These are phyloP conservation scores for Backusella australiensis DNA, from an alignment of 192 early-diverging fungal genomes.

Conservation along the genomic window DNA sequence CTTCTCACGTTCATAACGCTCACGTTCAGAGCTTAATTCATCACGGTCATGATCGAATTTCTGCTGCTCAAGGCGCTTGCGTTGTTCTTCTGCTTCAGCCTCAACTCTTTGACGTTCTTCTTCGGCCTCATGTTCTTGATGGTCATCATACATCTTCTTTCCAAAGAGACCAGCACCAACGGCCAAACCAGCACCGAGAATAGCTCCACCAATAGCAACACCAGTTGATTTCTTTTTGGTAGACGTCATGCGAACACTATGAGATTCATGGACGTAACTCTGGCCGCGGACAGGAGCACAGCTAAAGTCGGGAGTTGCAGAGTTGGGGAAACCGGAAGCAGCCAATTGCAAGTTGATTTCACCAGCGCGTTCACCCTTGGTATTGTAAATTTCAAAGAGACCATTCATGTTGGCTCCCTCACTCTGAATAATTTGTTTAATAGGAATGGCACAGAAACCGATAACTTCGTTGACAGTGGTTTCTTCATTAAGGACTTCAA, in stretches of 20 bases:
- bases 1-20: neutral
- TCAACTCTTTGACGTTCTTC: slow-evolving; percentile 21
- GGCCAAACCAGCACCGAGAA: slow-evolving; percentile 41
- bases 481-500: slow-evolving; percentile 51
- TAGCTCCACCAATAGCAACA: slow-evolving; percentile 36
- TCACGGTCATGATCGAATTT: slow-evolving; percentile 16
- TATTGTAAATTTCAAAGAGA: slow-evolving; percentile 39
- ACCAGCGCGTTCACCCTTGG: slow-evolving; percentile 40
- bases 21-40: slow-evolving; percentile 19
- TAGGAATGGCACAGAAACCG: slow-evolving; percentile 50
- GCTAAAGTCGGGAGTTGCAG: neutral
- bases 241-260: slow-evolving; percentile 41
- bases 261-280: slow-evolving; percentile 36
- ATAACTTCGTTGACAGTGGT: slow-evolving; percentile 38
- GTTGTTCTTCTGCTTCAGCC: slow-evolving; percentile 25
- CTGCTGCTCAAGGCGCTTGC: slow-evolving; percentile 14
- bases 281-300: slow-evolving; percentile 28
- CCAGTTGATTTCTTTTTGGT: slow-evolving; percentile 39
- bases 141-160: slow-evolving; percentile 39
- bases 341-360: slow-evolving; percentile 37
- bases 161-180: slow-evolving; percentile 44
- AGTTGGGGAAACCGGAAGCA: slow-evolving; percentile 40
- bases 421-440: slow-evolving; percentile 44
- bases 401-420: slow-evolving; percentile 41
- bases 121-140: slow-evolving; percentile 37